These are phyloP conservation scores for Chytridium lagenaria DNA, from an alignment of 371 early-diverging fungal genomes.

Conservation along the genomic window DNA sequence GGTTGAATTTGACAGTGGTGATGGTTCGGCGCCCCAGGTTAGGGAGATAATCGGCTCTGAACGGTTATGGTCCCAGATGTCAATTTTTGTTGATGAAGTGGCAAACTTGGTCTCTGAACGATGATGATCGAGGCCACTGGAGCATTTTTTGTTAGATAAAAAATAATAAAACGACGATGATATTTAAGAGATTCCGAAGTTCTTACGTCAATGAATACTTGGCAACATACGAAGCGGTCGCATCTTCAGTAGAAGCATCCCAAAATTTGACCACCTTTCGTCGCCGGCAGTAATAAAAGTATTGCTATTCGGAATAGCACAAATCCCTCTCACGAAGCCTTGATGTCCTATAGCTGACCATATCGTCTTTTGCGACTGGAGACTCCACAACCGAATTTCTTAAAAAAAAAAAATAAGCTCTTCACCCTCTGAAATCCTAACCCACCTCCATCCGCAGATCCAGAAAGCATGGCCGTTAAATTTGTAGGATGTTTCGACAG, in stretches of 20 bases:
- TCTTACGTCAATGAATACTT: constrained; percentile 71
- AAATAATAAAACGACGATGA: constrained; percentile 1
- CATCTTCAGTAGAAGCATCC: constrained; percentile 52
- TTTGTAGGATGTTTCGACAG: constrained; percentile 90
- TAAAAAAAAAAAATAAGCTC: not conserved
- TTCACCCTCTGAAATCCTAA: not conserved
- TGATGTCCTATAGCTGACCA: constrained; percentile 82
- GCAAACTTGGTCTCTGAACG: constrained; percentile 82
- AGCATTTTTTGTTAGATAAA: no score
- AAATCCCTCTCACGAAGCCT: constrained; percentile 82
- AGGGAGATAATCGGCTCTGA: constrained; percentile 84
- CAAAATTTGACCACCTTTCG: constrained; percentile 91
- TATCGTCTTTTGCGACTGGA: constrained; percentile 65
- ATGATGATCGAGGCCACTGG: constrained; percentile 77
- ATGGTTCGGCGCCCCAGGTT: constrained; percentile 95
- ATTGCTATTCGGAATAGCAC: constrained; percentile 65
- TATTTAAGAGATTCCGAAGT: not conserved
- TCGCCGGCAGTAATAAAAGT: constrained; percentile 85
- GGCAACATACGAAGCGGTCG: constrained; percentile 66
- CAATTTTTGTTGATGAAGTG: constrained; percentile 79
- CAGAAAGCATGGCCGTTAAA: constrained; percentile 82
- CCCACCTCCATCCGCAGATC: constrained; percentile 91
- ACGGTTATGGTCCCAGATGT: constrained; percentile 83
- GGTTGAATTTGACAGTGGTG: constrained; percentile 91
- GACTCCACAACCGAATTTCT: constrained; percentile 86